Conservation (phyloP, 106 monocot species). For the Dendrobium huoshanense region DNA sequence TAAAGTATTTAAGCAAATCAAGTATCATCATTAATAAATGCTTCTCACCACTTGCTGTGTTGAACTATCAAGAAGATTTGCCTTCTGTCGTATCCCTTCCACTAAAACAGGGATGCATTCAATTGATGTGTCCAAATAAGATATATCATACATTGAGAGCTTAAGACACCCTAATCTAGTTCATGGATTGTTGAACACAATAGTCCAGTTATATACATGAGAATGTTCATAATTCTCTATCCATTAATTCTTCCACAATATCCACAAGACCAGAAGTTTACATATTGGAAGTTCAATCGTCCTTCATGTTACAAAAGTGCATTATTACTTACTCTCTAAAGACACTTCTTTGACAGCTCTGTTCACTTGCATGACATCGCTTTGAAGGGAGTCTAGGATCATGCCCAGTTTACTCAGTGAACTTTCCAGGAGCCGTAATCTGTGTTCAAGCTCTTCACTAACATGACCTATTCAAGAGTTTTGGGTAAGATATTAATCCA, state of each 20-base stretch:
- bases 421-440: conserved; percentile 54
- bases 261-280: not conserved
- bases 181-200: not conserved
- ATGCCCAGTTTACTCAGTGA: conserved; percentile 67
- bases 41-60: conserved; percentile 59
- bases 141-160: not conserved
- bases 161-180: not conserved
- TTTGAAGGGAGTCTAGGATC: conserved; percentile 65
- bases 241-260: too few relatives aligned
- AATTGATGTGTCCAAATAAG: not conserved
- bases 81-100: conserved; percentile 78
- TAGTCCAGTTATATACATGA: not conserved
- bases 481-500: not conserved
- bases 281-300: not conserved
- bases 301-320: not conserved
- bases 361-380: conserved; percentile 77
- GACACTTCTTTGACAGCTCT: conserved; percentile 70
- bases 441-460: conserved; percentile 76
- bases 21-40: not conserved
- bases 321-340: conserved; percentile 63
- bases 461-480: conserved; percentile 44
- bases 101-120: conserved; percentile 25
- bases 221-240: not conserved
- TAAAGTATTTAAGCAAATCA: not conserved
- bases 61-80: conserved; percentile 49